These are phyloP conservation scores for Penicillium turbatum DNA, from an alignment of 495 filamentous ascomycete genomes.

Conservation along the genomic window DNA sequence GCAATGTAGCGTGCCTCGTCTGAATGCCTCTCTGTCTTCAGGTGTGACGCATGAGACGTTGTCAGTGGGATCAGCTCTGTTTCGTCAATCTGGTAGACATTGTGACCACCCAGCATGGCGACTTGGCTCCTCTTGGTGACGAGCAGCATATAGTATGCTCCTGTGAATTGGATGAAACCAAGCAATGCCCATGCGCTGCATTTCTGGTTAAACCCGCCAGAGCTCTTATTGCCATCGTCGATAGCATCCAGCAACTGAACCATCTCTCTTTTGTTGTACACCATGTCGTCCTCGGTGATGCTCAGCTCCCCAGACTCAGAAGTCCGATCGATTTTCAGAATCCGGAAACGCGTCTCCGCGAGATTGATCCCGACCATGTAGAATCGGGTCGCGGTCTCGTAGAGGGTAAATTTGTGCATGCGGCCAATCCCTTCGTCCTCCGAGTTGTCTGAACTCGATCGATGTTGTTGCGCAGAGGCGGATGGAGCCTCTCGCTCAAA, in stretches of 20 bases:
- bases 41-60: conserved; percentile 53
- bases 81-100: conserved; percentile 91
- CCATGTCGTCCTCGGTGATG: conserved; percentile 88
- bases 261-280: conserved; percentile 91
- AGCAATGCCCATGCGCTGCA: conserved; percentile 91
- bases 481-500: conserved; percentile 42
- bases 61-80: conserved; percentile 89
- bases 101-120: conserved; percentile 93
- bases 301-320: conserved; percentile 74
- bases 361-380: conserved; percentile 93
- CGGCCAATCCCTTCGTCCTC: conserved; percentile 69
- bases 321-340: conserved; percentile 91
- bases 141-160: conserved; percentile 94
- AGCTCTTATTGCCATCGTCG: conserved; percentile 89
- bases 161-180: conserved; percentile 93
- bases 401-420: conserved; percentile 94
- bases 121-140: conserved; percentile 95
- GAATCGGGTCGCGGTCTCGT: conserved; percentile 87
- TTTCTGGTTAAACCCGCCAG: conserved; percentile 85
- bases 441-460: conserved; percentile 51
- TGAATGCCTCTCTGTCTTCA: conserved; percentile 73
- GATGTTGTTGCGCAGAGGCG: conserved; percentile 40
- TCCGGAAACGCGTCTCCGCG: conserved; percentile 79
- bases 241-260: conserved; percentile 87
- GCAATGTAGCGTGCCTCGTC: conserved; percentile 86